These are phyloP conservation scores for Epichloe sp. DNA, from an alignment of 2,329 filamentous ascomycete species.

Conservation along the genomic window DNA sequence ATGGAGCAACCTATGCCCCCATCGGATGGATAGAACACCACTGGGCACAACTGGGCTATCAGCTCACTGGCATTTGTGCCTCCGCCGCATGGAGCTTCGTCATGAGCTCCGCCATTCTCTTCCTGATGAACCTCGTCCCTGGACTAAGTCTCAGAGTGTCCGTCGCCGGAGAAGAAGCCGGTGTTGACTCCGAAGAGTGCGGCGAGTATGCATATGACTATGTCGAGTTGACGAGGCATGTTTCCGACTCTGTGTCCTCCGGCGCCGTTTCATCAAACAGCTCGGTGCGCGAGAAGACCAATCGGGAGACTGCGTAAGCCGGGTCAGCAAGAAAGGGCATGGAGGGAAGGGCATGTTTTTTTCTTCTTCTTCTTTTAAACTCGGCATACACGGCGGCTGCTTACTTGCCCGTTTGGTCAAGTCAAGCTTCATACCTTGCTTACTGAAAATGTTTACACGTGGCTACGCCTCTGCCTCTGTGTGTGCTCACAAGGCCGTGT, in stretches of 20 bases:
- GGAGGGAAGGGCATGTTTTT: neutral
- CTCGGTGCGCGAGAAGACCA: conserved; percentile 18
- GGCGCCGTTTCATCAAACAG: conserved; percentile 11
- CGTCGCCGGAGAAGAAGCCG: conserved; percentile 55
- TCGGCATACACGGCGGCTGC: no score
- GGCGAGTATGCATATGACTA: conserved; percentile 80
- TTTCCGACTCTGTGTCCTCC: conserved; percentile 28
- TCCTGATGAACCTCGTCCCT: conserved; percentile 57
- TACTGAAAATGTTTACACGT: no score
- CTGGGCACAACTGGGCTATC: conserved; percentile 58
- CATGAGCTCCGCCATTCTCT: conserved; percentile 55
- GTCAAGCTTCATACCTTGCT: no score
- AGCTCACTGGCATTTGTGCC: conserved; percentile 54
- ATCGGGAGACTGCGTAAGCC: neutral
- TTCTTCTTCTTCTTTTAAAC: neutral
- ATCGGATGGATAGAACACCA: conserved; percentile 62
- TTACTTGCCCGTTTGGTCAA: no score
- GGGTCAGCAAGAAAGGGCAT: neutral
- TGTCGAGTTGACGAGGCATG: conserved; percentile 56
- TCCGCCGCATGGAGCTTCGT: conserved; percentile 54
- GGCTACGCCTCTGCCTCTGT: no score
- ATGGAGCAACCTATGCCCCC: conserved; percentile 44
- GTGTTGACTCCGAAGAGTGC: conserved; percentile 61
- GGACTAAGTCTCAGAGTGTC: conserved; percentile 56
- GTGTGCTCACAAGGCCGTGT: no score